phyloP scores from a whole-genome alignment of 2,329 filamentous ascomycete genomes.

The Coniochaeta sp. region DNA sequence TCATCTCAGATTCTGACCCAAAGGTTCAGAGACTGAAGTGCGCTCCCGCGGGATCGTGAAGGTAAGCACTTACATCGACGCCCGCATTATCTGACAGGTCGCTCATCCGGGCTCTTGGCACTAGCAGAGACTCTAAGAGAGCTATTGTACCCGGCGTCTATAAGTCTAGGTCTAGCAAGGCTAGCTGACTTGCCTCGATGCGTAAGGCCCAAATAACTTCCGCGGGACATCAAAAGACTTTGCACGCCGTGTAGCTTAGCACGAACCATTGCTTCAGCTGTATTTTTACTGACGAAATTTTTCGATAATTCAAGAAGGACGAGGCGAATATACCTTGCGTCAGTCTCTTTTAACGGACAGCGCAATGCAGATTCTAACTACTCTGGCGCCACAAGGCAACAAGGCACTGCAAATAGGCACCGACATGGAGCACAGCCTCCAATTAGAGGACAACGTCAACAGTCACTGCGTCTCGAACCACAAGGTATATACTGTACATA shows the following conservation, averaged over 20 bases:
- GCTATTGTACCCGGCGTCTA: too few species aligned
- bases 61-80: too few species aligned
- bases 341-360: not conserved
- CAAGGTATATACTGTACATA: not conserved
- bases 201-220: too few species aligned
- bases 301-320: not conserved
- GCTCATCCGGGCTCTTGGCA: not conserved
- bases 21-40: not conserved
- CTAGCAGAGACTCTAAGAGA: not conserved
- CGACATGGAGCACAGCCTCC: not conserved
- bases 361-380: not conserved
- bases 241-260: too few species aligned
- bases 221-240: too few species aligned
- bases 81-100: too few species aligned
- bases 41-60: not conserved
- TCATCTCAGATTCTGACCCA: not conserved
- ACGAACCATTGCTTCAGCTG: too few species aligned
- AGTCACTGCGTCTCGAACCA: not conserved
- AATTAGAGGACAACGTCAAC: not conserved
- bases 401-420: not conserved
- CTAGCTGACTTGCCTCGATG: too few species aligned
- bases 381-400: not conserved
- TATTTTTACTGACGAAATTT: too few species aligned
- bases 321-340: not conserved
- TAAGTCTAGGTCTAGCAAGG: not conserved